Base-by-base conservation (phyloP, 129 eudicot species). In the Flaveria robusta region DNA sequence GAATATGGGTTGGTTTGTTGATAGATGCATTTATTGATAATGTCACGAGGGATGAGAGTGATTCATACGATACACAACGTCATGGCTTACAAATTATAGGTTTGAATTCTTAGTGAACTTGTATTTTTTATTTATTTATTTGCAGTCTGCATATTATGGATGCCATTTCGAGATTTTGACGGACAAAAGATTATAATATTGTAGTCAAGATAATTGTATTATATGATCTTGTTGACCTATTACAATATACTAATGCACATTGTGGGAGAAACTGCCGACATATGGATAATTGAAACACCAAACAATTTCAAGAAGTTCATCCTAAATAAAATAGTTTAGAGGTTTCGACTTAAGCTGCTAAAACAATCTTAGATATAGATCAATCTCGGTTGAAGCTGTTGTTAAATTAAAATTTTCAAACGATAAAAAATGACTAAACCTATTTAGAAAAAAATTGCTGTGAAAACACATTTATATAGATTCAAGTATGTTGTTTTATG, bases 1-100 rank as follows among this genome's bases (percentile, higher is more conserved):
- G 51, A 46, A 41, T 9, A 22, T 22, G 47, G 26, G 26, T 24
- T 62, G 45, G 65, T 64, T 50, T 11, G 14, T 75, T 39, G 11
- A 54, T 26, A 26, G 18, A 67, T 64, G 37, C 11, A 66, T 77
- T 51, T 6, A 46, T 7, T 24, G 9, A 43, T 75, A 26, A 1
- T 6, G n/a, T 63, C 66, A 72, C 47, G 72, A 71, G 78, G 66
- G 60, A 47, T 47, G 52, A 8, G 75, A 42, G 4, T 69, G 70
- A 59, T 69, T 20, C 27, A 54, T 23, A 26, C 29, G 15, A 55
- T 14, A 34, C 29, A 56, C 0, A 39, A 63, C 58, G 77, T 78
- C 77, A 78, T 70, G 41, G 76, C 70, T 69, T 77, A 70, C 82
- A 59, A 45, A 27, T 47, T 63, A 37, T 19, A 19, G 68, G 67